These are phyloP conservation scores for Yamadazyma paraphyllophila DNA, from an alignment of 805 yeast genomes.

Conservation along the genomic window DNA sequence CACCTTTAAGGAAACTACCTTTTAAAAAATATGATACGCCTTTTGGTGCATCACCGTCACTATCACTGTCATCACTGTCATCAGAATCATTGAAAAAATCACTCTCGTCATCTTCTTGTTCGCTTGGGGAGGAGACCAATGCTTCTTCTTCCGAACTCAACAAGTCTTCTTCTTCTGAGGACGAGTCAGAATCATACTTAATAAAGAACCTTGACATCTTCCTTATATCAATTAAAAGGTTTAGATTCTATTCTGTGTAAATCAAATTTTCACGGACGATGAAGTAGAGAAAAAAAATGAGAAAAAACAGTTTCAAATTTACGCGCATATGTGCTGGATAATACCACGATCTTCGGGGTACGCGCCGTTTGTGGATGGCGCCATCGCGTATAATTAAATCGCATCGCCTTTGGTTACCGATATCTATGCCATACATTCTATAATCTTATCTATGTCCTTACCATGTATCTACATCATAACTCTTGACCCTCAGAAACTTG, in stretches of 20 bases:
- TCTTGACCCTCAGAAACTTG: constrained; percentile 64
- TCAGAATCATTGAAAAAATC: constrained; percentile 11
- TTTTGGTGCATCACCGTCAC: constrained; percentile 31
- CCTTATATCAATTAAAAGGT: constrained; percentile 2
- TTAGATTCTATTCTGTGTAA: constrained; percentile 5
- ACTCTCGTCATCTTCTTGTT: constrained; percentile 33
- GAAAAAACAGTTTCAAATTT: constrained; percentile 8
- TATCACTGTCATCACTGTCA: constrained; percentile 29
- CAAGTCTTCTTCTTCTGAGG: constrained; percentile 51
- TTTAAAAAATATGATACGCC: constrained; percentile 60
- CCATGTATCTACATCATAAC: constrained; percentile 19
- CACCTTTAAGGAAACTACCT: constrained; percentile 45
- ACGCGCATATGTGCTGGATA: constrained; percentile 3
- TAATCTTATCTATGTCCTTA: not conserved
- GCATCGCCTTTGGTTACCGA: too few species aligned
- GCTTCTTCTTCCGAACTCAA: constrained; percentile 51
- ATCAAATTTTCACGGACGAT: constrained; percentile 28
- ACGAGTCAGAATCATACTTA: constrained; percentile 56
- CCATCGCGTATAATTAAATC: not conserved
- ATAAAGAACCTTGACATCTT: constrained; percentile 89
- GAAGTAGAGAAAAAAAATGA: constrained; percentile 17
- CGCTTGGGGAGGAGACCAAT: constrained; percentile 45
- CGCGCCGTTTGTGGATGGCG: not conserved
- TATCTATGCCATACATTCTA: too few species aligned
- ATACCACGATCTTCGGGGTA: constrained; percentile 5